Evolutionary conservation across 1,284 basidiomycete genomes (phyloP).

Genomic region (Tylopilus orsonianus): DNA sequence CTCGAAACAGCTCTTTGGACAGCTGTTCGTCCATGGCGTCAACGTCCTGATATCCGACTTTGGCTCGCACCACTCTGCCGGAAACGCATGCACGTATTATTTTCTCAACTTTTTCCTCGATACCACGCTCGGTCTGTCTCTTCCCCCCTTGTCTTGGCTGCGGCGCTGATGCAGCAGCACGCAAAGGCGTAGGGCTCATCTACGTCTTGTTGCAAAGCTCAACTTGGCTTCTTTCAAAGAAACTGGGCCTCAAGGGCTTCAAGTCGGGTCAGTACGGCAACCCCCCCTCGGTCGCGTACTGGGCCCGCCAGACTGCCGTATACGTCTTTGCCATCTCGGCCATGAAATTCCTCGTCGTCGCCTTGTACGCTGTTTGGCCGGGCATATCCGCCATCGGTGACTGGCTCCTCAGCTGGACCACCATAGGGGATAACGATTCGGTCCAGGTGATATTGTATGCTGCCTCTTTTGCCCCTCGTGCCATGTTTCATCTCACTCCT

Average conservation of each 20-base stretch:
- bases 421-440: constrained; percentile 53
- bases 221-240: constrained; percentile 68
- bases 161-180: constrained; percentile 9
- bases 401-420: constrained; percentile 84
- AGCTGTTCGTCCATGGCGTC: constrained; percentile 85
- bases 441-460: constrained; percentile 83
- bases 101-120: constrained; percentile 95
- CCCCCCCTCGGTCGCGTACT: constrained; percentile 72
- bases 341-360: constrained; percentile 91
- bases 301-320: constrained; percentile 82
- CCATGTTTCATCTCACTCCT: constrained; percentile 11
- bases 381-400: constrained; percentile 74
- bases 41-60: constrained; percentile 82
- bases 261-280: constrained; percentile 86
- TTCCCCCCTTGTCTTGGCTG: background rate
- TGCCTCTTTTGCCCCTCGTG: background rate
- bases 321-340: constrained; percentile 81
- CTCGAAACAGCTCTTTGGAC: constrained; percentile 89
- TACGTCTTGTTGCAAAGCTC: constrained; percentile 75
- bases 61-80: constrained; percentile 63
- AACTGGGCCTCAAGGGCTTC: constrained; percentile 71
- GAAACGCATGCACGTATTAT: constrained; percentile 89
- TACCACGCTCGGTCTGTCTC: constrained; percentile 79
- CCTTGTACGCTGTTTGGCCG: constrained; percentile 70
- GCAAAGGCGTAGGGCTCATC: constrained; percentile 78